Percentiles rank a stretch among this genome's conserved stretches.
Conservation (phyloP, 345 rosid species). For the Cardamine chenopodiifolia region DNA sequence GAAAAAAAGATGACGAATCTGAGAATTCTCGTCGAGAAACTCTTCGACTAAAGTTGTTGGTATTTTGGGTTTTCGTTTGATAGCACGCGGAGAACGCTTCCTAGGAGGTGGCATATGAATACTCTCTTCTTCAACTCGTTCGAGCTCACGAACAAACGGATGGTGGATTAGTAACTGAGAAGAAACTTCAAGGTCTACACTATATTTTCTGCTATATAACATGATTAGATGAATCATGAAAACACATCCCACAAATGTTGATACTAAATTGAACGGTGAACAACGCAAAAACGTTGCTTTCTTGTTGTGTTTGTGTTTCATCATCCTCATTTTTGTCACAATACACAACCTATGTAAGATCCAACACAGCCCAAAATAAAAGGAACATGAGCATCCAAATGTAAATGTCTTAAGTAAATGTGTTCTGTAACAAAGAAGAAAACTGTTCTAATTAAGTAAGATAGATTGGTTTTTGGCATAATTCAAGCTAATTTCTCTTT, state of each 20-base stretch:
- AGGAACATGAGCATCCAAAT: background rate
- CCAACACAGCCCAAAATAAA: background rate
- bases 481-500: constrained; percentile 10
- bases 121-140: constrained; percentile 80
- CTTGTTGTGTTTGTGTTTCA: constrained; percentile 64
- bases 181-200: constrained; percentile 43
- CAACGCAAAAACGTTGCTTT: constrained; percentile 62
- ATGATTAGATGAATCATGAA: constrained; percentile 65
- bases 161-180: constrained; percentile 49
- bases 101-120: constrained; percentile 88
- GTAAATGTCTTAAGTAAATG: background rate
- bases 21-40: constrained; percentile 93
- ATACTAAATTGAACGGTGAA: constrained; percentile 53
- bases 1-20: constrained; percentile 74
- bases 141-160: constrained; percentile 67
- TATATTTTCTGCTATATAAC: constrained; percentile 50
- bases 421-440: constrained; percentile 13
- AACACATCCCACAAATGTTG: constrained; percentile 73
- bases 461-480: background rate
- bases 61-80: constrained; percentile 80
- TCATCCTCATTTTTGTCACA: constrained; percentile 58
- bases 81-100: constrained; percentile 88
- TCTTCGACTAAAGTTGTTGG: constrained; percentile 78
- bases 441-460: constrained; percentile 14
- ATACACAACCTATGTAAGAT: constrained; percentile 30